These are phyloP conservation scores for Hyaloscypha finlandica DNA, from an alignment of 495 filamentous ascomycete genomes.

Conservation along the genomic window DNA sequence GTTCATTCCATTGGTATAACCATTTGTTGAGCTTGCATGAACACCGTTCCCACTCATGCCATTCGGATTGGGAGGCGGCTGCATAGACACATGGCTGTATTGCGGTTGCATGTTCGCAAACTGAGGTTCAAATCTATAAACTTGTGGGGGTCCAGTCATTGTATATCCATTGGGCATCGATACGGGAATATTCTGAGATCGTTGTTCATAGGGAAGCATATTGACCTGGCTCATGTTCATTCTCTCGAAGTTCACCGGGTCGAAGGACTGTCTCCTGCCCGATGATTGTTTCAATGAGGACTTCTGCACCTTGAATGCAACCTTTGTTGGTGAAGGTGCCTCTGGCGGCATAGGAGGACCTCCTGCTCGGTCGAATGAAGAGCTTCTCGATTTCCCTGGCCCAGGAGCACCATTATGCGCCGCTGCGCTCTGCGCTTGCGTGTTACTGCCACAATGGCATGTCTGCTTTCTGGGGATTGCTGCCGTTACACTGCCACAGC, in stretches of 20 bases:
- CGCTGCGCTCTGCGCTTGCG: constrained; percentile 5
- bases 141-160: constrained; percentile 10
- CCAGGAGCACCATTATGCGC: neutral
- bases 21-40: constrained; percentile 8
- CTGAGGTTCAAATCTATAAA: constrained; percentile 25
- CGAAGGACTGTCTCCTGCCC: constrained; percentile 47
- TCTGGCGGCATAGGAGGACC: constrained; percentile 13
- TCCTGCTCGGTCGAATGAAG: neutral
- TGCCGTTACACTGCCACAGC: constrained; percentile 50
- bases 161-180: constrained; percentile 20
- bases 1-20: constrained; percentile 14
- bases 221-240: constrained; percentile 48
- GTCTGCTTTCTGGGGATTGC: constrained; percentile 53
- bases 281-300: constrained; percentile 27
- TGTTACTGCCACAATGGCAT: constrained; percentile 44
- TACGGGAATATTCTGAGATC: constrained; percentile 14
- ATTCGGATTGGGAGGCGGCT: constrained; percentile 20
- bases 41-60: neutral
- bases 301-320: constrained; percentile 46
- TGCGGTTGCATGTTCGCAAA: constrained; percentile 27
- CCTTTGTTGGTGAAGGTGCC: constrained; percentile 29
- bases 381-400: neutral
- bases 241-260: constrained; percentile 43
- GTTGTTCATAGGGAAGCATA: constrained; percentile 31
- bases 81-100: constrained; percentile 21